Percentiles rank a stretch among this genome's conserved stretches.
Conservation (phyloP, 108 stramenopile genomes). For the Nannochloropsis salina region DNA sequence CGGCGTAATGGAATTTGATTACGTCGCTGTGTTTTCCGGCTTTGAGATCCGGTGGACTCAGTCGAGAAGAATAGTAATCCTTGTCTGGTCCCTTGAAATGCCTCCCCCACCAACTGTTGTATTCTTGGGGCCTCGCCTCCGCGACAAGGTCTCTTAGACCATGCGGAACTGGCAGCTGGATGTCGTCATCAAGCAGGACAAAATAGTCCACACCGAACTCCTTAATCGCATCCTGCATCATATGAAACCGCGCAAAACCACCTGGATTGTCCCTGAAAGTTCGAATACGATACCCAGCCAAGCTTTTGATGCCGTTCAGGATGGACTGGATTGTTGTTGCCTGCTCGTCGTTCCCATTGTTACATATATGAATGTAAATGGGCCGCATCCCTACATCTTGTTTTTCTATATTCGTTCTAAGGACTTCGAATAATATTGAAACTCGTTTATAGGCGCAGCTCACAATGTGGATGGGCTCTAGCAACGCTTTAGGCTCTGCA, state of each 20-base stretch:
- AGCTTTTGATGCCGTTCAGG: neutral
- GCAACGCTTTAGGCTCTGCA: neutral
- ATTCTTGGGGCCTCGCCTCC: neutral
- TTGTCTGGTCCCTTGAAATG: neutral
- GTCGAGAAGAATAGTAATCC: neutral
- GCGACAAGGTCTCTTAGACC: neutral
- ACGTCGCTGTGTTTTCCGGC: neutral
- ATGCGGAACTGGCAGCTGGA: neutral
- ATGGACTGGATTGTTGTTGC: neutral
- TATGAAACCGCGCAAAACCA: neutral
- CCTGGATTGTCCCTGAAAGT: neutral
- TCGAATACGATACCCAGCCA: neutral
- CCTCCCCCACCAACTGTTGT: constrained; percentile 4
- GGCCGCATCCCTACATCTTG: neutral
- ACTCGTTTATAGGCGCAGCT: neutral
- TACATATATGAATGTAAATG: neutral
- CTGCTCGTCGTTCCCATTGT: neutral
- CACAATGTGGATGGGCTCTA: neutral
- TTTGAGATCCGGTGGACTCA: neutral
- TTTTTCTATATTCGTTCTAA: neutral
- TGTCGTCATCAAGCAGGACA: constrained; percentile 1
- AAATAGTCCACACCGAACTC: neutral
- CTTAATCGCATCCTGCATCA: neutral
- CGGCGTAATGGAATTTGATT: neutral
- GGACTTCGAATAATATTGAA: neutral